Percentiles rank a stretch among this genome's conserved stretches.
Conservation (phyloP, 75 land plant species). For the Sequoia sempervirens region DNA sequence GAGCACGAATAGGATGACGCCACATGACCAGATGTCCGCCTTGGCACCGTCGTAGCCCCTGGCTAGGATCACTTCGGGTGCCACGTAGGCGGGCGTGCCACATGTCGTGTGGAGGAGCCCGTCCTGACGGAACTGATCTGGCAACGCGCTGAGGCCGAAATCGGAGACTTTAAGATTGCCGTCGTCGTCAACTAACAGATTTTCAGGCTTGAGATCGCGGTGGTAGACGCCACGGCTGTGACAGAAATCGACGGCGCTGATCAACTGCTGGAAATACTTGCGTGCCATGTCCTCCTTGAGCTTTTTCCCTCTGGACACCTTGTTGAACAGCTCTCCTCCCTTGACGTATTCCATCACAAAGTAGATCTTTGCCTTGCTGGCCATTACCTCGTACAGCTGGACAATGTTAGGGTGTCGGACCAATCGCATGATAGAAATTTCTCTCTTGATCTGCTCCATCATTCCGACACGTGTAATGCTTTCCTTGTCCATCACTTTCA, state of each 20-base stretch:
- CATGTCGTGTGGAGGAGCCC: conserved; percentile 66
- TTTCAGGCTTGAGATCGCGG: conserved; percentile 60
- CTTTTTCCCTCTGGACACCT: conserved; percentile 16
- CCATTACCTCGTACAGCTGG: conserved; percentile 46
- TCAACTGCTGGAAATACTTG: conserved; percentile 41
- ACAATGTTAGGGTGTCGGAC: conserved; percentile 46
- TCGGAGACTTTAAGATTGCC: conserved; percentile 57
- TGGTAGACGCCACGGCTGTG: conserved; percentile 48
- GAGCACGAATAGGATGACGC: conserved; percentile 46
- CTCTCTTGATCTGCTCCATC: conserved; percentile 37
- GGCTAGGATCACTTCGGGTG: conserved; percentile 50
- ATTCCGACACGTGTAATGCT: conserved; percentile 14
- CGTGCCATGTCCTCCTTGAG: conserved; percentile 39
- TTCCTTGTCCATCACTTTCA: conserved; percentile 25
- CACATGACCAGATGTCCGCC: conserved; percentile 56
- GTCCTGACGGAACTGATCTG: conserved; percentile 37
- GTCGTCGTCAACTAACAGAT: conserved; percentile 45
- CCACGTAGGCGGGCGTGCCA: conserved; percentile 62
- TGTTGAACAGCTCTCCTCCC: conserved; percentile 43
- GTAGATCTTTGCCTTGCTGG: conserved; percentile 37
- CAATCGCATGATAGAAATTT: conserved; percentile 34
- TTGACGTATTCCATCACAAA: conserved; percentile 38
- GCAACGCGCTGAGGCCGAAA: conserved; percentile 52
- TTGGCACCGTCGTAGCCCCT: conserved; percentile 57
- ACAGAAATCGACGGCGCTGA: conserved; percentile 39